These are phyloP conservation scores for Raffaelea ambrosiae DNA, from an alignment of 2,329 filamentous ascomycete species.

Conservation along the genomic window DNA sequence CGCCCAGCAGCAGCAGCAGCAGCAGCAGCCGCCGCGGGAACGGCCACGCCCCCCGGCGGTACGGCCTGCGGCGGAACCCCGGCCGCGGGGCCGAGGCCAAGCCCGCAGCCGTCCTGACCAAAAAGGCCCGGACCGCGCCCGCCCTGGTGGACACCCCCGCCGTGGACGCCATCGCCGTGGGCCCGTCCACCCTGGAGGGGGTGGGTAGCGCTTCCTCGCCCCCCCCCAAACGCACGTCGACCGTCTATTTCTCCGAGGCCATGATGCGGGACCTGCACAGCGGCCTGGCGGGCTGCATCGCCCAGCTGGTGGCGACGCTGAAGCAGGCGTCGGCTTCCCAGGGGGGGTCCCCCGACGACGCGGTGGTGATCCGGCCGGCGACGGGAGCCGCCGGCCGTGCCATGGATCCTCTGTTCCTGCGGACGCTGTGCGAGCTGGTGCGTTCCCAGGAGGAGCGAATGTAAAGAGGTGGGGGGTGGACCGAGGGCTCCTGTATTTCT, in stretches of 20 bases:
- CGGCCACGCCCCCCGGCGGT: too few relatives aligned
- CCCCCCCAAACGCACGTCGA: not conserved
- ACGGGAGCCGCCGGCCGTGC: constrained; percentile 7
- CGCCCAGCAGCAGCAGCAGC: not conserved
- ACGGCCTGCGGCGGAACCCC: not conserved
- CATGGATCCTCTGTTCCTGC: constrained; percentile 28
- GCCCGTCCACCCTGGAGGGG: too few relatives aligned
- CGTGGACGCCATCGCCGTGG: too few relatives aligned
- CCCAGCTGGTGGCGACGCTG: constrained; percentile 40
- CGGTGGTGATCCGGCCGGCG: constrained; percentile 6
- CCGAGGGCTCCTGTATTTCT: too few relatives aligned
- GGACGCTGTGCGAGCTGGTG: constrained; percentile 32
- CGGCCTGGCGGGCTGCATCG: constrained; percentile 42
- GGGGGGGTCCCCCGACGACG: constrained; percentile 7
- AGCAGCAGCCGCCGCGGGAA: not conserved
- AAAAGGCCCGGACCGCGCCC: not conserved
- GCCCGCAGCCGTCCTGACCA: constrained; percentile 3
- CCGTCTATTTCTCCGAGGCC: not conserved
- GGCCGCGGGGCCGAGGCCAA: not conserved
- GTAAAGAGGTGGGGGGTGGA: too few relatives aligned
- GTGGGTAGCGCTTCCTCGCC: too few relatives aligned
- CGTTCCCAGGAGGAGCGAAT: constrained; percentile 27
- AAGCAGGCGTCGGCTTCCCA: constrained; percentile 15
- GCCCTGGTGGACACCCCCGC: too few relatives aligned
- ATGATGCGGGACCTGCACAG: constrained; percentile 37